A percentile compares a stretch with the other conserved stretches of the same genome.
These are phyloP conservation scores for Pseudocercospora cruenta DNA, from an alignment of 2,329 filamentous ascomycete genomes.

Conservation along the genomic window DNA sequence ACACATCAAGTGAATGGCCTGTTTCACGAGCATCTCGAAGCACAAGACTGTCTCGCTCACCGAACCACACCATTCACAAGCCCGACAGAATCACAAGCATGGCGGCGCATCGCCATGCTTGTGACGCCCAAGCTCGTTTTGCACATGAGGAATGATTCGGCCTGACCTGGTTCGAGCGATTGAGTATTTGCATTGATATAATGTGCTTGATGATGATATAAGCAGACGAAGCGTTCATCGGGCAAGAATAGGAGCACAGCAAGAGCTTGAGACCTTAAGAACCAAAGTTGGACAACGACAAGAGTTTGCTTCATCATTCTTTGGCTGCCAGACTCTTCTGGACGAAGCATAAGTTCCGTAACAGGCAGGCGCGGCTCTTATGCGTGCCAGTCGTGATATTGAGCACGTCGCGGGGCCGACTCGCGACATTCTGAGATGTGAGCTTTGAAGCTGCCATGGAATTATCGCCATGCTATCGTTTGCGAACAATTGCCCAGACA, in stretches of 20 bases:
- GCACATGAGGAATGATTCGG: background rate
- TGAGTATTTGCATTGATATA: background rate
- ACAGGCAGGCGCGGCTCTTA: background rate
- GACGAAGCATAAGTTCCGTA: background rate
- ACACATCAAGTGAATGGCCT: background rate
- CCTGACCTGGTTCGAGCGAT: background rate
- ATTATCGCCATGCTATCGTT: no score
- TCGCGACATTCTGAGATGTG: no score
- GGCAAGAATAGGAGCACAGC: background rate
- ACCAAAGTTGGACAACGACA: background rate
- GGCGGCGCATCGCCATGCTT: background rate
- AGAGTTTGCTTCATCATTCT: background rate
- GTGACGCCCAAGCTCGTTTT: background rate
- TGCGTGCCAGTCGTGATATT: background rate
- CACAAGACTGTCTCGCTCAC: background rate
- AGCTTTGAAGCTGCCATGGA: no score
- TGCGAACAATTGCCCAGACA: background rate
- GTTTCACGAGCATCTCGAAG: background rate
- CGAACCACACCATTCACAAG: background rate
- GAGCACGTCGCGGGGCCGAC: background rate
- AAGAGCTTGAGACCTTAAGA: background rate
- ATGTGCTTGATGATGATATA: background rate
- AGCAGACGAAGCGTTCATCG: background rate
- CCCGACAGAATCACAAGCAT: background rate
- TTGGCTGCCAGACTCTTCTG: background rate